A percentile compares a stretch with the other conserved stretches of the same genome.
Evolutionary conservation across 176 grass and related monocot species (phyloP).

Genomic region (Microstegium vimineum): DNA sequence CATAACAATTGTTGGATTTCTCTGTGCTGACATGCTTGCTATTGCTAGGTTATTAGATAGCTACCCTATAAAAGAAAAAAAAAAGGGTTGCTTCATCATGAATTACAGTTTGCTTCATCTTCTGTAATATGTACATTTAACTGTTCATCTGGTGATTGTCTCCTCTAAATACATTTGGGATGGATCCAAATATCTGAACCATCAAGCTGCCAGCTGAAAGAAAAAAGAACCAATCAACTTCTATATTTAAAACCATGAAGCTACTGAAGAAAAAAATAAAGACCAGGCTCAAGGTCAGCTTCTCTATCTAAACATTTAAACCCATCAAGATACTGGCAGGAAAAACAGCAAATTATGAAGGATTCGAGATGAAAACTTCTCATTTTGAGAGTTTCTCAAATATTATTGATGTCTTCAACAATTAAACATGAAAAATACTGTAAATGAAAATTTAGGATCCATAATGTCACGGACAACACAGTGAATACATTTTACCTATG

Average conservation of each 20-base stretch:
- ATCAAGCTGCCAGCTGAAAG: conserved; percentile 49
- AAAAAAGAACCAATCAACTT: background rate
- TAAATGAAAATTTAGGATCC: background rate
- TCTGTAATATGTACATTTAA: background rate
- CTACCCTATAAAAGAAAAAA: background rate
- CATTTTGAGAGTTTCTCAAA: background rate
- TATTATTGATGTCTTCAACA: too few relatives aligned
- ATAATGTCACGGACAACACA: background rate
- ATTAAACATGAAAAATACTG: background rate
- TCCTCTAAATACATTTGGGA: conserved; percentile 13
- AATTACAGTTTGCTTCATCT: background rate
- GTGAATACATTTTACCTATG: conserved; percentile 29
- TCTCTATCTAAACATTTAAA: background rate
- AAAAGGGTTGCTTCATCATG: background rate
- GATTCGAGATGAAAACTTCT: background rate
- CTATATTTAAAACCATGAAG: conserved; percentile 8
- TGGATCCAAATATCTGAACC: conserved; percentile 45
- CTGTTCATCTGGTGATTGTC: conserved; percentile 32
- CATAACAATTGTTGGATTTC: conserved; percentile 11
- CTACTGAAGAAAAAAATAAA: conserved; percentile 18
- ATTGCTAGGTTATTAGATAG: conserved; percentile 2
- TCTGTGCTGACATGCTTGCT: conserved; percentile 2
- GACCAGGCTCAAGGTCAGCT: background rate
- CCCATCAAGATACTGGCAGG: conserved; percentile 21
- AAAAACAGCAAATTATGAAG: background rate